Base-by-base conservation (phyloP, 2,329 filamentous ascomycete species). In the Sphaerulina musiva region DNA sequence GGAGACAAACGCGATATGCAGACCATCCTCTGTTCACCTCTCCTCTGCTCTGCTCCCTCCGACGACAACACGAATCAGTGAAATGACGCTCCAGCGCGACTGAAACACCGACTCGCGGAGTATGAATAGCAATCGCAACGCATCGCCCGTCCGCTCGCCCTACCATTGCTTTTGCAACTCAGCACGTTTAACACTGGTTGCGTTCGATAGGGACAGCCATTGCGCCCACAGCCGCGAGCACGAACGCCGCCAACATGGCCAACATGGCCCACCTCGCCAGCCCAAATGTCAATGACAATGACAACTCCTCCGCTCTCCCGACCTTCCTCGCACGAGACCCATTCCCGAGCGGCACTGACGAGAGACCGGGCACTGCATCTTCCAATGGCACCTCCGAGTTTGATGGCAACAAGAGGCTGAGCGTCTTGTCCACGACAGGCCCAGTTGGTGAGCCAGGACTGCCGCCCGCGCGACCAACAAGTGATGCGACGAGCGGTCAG, bases 381-480 rank as follows among this genome's bases (percentile, higher is more conserved):
- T 57, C 62, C 36, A 59, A 59, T 46, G 59, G 51, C 40, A 62
- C 60, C 4, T 63, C 62, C 10, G 58, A 63, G 20, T 59, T 58
- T 39, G 54, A 50, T 31, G 49, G 59, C 23, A 53, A 53, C 12
- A 44, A 47, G 44, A 54, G 58, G 26, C 56, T 53, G 47, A 59
- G 47, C 12, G 54, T 66, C 14, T 56, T 62, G 34, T 62, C 73
- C 48, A 63, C 70, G 51, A 76, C 74, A 11, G 76, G 75, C 9
- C 74, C 75, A 5, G 66, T 72, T 6, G 76, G 75, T 48, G 75
- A 77, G 61, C 65, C 74, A 38, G 75, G 73, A 39, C 69, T 77
- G 55, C 75, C 75, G 39, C 75, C 75, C 1, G 74, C 74, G 46
- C 70, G 76, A 29, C 75, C 75, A 3, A 60, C 62, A 14, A 56